These are phyloP conservation scores for Mucuna pruriens DNA, from an alignment of 306 rosid genomes.

Conservation along the genomic window DNA sequence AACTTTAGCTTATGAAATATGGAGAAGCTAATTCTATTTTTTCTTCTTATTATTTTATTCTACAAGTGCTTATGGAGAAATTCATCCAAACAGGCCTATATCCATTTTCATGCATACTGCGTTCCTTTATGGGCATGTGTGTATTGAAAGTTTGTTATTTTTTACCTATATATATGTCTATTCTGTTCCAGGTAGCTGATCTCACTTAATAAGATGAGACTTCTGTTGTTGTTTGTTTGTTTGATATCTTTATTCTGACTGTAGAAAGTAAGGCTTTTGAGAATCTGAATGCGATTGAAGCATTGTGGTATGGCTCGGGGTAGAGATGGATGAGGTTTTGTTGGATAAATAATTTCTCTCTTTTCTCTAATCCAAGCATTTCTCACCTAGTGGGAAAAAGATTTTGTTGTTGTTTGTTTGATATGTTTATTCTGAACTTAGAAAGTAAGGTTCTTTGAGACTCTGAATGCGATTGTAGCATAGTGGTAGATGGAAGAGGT, in stretches of 20 bases:
- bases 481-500: too few relatives aligned
- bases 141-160: not conserved
- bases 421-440: not conserved
- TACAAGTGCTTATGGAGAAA: too few relatives aligned
- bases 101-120: not conserved
- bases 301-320: not conserved
- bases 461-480: not conserved
- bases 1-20: too few relatives aligned
- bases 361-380: conserved; percentile 28
- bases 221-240: not conserved
- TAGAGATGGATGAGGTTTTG: conserved; percentile 3
- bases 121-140: not conserved
- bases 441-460: conserved; percentile 14
- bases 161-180: not conserved
- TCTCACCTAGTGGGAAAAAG: too few relatives aligned
- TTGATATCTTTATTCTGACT: not conserved
- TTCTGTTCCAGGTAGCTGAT: not conserved
- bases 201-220: not conserved
- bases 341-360: not conserved
- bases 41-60: too few relatives aligned
- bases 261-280: conserved; percentile 5
- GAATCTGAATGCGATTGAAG: not conserved
- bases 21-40: too few relatives aligned
- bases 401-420: not conserved
- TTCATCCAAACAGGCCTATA: too few relatives aligned